Evolutionary conservation across 2,329 filamentous ascomycete genomes (phyloP), one percentile per base, ranked within the genome.

Genomic region (Parastagonospora avenae): DNA sequence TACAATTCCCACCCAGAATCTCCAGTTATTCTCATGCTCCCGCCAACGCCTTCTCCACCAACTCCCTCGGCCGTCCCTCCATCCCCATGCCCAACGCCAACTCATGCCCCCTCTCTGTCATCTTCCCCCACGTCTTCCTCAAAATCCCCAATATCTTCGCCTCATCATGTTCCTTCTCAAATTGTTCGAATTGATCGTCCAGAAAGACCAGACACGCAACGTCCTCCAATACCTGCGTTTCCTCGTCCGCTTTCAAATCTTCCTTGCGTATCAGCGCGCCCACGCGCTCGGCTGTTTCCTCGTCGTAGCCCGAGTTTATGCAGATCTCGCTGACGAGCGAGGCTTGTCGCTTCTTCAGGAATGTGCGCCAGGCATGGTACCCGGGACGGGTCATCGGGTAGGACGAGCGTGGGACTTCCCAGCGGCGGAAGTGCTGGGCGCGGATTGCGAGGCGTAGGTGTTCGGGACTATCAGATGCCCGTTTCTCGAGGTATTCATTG

Each of bases 131-230:
- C 35, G 71, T 75, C 63, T 74, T 75, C 52, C 62, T 44, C 55
- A 76, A 19, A 27, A 76, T 76, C 14, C 75, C 77, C 15, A 93
- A 70, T 52, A 91, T 85, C 80, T 94, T 95, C 43, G 85, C 87
- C 75, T 93, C 89, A 66, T 91, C 88, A 46, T 86, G 81, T 27
- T 83, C 81, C 68, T 82, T 79, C 78, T 91, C 88, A 74, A 94
- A 96, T 43, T 82, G 84, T 64, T 92, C 91, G 57, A 95, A 89
- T 68, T 94, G 89, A 69, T 93, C 90, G 69, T 94, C 91, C 59
- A 96, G 75, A 70, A 96, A 96, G 27, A 95, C 91, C 48, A 96
- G 76, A 68, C 91, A 95, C 2, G 91, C 91, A 39, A 91, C 89
- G 75, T 95, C 91, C 77, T 95, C 91, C 55, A 96, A 79, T 6